Conservation (phyloP, 345 rosid genomes). For the Camelina hispida region DNA sequence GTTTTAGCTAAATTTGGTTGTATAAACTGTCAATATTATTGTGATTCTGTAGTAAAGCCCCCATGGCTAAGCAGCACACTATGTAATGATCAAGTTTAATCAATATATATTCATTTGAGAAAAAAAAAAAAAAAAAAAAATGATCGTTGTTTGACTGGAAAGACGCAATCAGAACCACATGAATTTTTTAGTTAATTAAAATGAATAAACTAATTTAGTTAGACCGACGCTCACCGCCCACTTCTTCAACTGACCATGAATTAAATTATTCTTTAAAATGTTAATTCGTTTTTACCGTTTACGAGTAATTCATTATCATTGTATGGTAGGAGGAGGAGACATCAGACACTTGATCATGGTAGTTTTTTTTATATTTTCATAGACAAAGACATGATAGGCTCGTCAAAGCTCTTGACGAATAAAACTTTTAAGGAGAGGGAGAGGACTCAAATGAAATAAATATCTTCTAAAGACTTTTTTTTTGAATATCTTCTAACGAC, state of each 20-base stretch:
- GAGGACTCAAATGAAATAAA: background rate
- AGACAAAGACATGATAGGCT: background rate
- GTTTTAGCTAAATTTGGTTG: too few relatives aligned
- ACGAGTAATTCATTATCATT: too few relatives aligned
- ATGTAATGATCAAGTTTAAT: too few relatives aligned
- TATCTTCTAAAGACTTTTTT: slow-evolving; percentile 14
- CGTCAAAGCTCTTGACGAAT: slow-evolving; percentile 6
- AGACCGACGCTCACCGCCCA: slow-evolving; percentile 7
- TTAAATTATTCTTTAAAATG: background rate
- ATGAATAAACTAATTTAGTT: slow-evolving; percentile 13
- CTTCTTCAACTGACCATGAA: slow-evolving; percentile 6
- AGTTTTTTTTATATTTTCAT: background rate
- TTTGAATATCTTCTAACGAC: slow-evolving; percentile 20
- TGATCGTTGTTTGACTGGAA: background rate
- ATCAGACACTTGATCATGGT: background rate
- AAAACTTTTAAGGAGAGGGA: background rate
- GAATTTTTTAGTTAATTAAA: background rate
- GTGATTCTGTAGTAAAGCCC: too few relatives aligned
- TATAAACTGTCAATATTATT: too few relatives aligned
- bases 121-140: too few relatives aligned
- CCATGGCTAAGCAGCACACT: too few relatives aligned
- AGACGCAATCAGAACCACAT: slow-evolving; percentile 24
- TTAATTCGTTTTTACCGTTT: background rate
- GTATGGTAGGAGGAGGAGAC: background rate
- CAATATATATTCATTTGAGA: too few relatives aligned